These are phyloP conservation scores for Candida sphagnicola DNA, from an alignment of 805 yeast species.

Conservation along the genomic window DNA sequence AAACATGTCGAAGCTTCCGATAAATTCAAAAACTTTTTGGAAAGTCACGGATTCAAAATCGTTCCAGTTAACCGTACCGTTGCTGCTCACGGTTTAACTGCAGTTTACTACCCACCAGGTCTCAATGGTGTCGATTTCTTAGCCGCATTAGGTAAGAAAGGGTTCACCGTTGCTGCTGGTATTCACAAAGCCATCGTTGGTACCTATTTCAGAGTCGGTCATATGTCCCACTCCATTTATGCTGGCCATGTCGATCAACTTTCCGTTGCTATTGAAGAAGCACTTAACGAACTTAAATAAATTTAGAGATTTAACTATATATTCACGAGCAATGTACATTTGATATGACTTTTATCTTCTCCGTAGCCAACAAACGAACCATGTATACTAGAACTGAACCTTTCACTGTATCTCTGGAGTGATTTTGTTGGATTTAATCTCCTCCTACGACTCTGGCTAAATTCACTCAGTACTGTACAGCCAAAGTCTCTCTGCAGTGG, in stretches of 20 bases:
- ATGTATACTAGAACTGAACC: no score
- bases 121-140: slow-evolving; percentile 66
- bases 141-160: slow-evolving; percentile 52
- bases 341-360: no score
- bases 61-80: slow-evolving; percentile 56
- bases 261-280: slow-evolving; percentile 29
- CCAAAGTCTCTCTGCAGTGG: no score
- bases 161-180: slow-evolving; percentile 84
- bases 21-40: slow-evolving; percentile 57
- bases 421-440: no score
- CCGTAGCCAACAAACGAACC: no score
- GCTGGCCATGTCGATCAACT: slow-evolving; percentile 38
- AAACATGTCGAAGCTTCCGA: slow-evolving; percentile 61
- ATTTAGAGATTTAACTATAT: no score
- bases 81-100: slow-evolving; percentile 87
- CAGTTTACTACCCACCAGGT: slow-evolving; percentile 76
- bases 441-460: no score
- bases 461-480: no score
- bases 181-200: slow-evolving; percentile 76
- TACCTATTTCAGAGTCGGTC: slow-evolving; percentile 90
- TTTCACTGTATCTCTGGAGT: no score
- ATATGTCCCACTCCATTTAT: slow-evolving; percentile 80
- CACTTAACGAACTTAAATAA: slow-evolving; percentile 19
- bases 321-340: no score
- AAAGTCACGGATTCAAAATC: slow-evolving; percentile 59